Conservation (phyloP, 345 rosid genomes). For the Hibiscus trionum region DNA sequence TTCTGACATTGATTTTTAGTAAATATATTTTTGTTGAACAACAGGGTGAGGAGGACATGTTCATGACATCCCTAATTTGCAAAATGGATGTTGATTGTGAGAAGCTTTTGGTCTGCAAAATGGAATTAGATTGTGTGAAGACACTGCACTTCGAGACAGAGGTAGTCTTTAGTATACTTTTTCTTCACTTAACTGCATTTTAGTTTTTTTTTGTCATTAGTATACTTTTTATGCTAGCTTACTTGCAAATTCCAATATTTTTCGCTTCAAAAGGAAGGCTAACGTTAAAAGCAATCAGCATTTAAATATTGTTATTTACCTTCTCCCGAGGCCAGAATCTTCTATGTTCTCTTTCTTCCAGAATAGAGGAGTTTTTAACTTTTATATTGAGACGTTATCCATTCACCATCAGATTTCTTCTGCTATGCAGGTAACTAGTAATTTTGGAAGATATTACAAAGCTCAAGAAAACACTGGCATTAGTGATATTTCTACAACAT, state of each 20-base stretch:
- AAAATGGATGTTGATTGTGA: constrained; percentile 65
- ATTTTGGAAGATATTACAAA: constrained; percentile 24
- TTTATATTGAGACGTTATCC: background rate
- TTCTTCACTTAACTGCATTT: constrained; percentile 4
- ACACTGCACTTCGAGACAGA: constrained; percentile 84
- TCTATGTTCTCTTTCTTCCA: background rate
- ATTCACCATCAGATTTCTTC: constrained; percentile 8
- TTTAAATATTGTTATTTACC: background rate
- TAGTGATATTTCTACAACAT: constrained; percentile 38
- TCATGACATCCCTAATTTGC: constrained; percentile 89
- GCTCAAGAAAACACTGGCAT: constrained; percentile 30
- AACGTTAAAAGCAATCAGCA: background rate
- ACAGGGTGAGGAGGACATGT: constrained; percentile 75
- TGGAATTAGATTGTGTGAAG: constrained; percentile 82
- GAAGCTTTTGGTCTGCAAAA: constrained; percentile 81
- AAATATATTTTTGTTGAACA: constrained; percentile 13
- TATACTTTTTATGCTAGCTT: background rate
- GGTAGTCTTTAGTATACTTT: constrained; percentile 40
- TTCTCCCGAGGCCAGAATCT: background rate
- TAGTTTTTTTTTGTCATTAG: background rate
- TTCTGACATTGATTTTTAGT: background rate
- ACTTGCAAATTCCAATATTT: background rate
- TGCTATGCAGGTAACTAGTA: constrained; percentile 42
- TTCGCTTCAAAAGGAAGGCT: background rate
- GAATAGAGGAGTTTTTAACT: background rate